Evolutionary conservation across 176 grass and related monocot genomes (phyloP), one percentile per base, ranked within the genome.

Genomic region (Rhynchospora tenuis): DNA sequence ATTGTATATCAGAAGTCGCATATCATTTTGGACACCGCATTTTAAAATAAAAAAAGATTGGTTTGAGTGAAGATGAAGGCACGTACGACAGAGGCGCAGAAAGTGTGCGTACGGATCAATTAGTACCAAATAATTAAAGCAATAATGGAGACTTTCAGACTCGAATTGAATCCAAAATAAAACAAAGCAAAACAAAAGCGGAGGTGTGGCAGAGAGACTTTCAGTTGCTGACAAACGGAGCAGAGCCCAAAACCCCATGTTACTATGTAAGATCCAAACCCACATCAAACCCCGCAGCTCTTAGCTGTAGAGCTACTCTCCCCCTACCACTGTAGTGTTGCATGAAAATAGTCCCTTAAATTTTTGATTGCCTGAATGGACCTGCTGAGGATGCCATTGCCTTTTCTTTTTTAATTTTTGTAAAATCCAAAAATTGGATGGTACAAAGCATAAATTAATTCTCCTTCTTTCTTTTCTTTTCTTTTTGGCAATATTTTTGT

Each of bases 241-340:
- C 72, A 81, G 84, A 86, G 73, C 84, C 73, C 84, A 86, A 86
- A 86, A 86, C 84, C 74, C 84, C 62, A 86, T 80, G 74, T 65
- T 70, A 67, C 84, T 86, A 86, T 79, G 48, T 79, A 79, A 48
- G 17, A 55, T 69, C 17, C 46, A 79, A 79, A 69, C 46, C 73
- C 60, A 64, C 84, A 66, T 86, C 84, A 86, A 54, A 86, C 26
- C 24, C 73, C 84, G 84, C 84, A 86, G 84, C 59, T 47, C 82
- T 16, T 72, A 57, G 67, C 62, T 43, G 29, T 54, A 44, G 8
- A 58, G 29, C 72, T 75, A 75, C 45, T 72, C 82, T 84, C 81
- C 19, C 19, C 9, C 19, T 51, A 69, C 50, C 50, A 90, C 63
- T 83, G 80, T 84, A 86, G 50, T 83, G 80, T 84, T 88, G 50